Conservation (phyloP, 2,329 filamentous ascomycete species). For the Pseudogymnoascus verrucosus region DNA sequence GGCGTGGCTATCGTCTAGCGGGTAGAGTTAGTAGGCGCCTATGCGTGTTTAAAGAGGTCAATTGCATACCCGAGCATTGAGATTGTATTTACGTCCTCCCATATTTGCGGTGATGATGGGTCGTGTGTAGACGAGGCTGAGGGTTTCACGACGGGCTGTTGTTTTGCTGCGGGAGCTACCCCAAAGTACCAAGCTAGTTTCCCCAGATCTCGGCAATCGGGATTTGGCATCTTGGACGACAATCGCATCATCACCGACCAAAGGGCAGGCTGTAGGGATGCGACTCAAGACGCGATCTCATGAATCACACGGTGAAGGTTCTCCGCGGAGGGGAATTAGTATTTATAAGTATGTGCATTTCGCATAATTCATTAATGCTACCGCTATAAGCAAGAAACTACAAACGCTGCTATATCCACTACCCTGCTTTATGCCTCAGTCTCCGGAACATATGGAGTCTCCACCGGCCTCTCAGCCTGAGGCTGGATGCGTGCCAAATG, state of each 20-base stretch:
- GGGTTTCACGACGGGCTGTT: background rate
- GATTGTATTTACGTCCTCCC: background rate
- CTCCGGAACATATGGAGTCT: constrained; percentile 46
- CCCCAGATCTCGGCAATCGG: constrained; percentile 2
- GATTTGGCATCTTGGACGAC: constrained; percentile 8
- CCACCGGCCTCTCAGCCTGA: constrained; percentile 67
- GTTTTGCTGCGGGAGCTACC: background rate
- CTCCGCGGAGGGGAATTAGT: background rate
- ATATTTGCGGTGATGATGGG: background rate
- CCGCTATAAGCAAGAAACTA: constrained; percentile 50
- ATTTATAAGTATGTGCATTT: constrained; percentile 6
- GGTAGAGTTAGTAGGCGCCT: background rate
- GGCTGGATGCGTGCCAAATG: constrained; percentile 76
- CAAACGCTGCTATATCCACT: constrained; percentile 70
- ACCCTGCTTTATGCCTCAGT: constrained; percentile 26
- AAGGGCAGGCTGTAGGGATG: background rate
- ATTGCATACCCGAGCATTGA: background rate
- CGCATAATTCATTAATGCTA: constrained; percentile 7
- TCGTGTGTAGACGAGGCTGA: background rate
- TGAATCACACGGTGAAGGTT: background rate
- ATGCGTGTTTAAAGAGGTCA: background rate
- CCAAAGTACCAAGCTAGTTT: background rate
- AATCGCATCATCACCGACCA: constrained; percentile 3
- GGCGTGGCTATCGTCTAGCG: constrained; percentile 40
- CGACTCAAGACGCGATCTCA: background rate